A percentile compares a stretch with the other conserved stretches of the same genome.
phyloP scores from a whole-genome alignment of 2,329 filamentous ascomycete species.

The Aspergillus carbonarius region DNA sequence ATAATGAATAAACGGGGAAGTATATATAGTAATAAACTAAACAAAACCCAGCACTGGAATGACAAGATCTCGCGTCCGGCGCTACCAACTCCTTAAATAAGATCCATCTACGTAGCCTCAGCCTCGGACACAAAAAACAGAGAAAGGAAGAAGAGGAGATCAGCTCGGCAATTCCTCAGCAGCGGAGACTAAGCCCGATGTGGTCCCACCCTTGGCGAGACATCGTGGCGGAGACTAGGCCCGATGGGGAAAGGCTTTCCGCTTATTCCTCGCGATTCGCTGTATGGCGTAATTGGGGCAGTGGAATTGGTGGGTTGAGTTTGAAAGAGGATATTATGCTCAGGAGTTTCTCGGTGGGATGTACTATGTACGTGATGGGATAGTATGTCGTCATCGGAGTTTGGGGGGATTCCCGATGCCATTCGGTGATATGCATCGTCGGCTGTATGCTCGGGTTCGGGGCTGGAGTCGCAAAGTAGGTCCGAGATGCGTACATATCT shows the following conservation, averaged over 20 bases:
- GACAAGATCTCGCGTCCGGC: too few species aligned
- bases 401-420: background rate
- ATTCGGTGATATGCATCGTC: background rate
- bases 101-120: background rate
- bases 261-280: background rate
- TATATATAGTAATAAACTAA: too few species aligned
- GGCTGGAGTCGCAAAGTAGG: background rate
- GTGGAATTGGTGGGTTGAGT: too few species aligned
- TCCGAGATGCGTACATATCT: background rate
- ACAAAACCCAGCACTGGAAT: too few species aligned
- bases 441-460: background rate
- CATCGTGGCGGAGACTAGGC: conserved; percentile 3
- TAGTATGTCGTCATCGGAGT: too few species aligned
- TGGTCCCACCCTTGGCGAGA: background rate
- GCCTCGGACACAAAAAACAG: too few species aligned
- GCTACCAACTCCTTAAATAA: too few species aligned
- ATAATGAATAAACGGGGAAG: too few species aligned
- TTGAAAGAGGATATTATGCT: too few species aligned
- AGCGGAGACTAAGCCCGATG: conserved; percentile 5
- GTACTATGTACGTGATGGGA: too few species aligned
- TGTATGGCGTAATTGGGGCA: too few species aligned
- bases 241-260: background rate
- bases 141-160: background rate
- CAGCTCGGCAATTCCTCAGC: background rate
- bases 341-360: too few species aligned